Evolutionary conservation across 176 grass and related monocot genomes (phyloP).

Genomic region (Pontederia crassipes): DNA sequence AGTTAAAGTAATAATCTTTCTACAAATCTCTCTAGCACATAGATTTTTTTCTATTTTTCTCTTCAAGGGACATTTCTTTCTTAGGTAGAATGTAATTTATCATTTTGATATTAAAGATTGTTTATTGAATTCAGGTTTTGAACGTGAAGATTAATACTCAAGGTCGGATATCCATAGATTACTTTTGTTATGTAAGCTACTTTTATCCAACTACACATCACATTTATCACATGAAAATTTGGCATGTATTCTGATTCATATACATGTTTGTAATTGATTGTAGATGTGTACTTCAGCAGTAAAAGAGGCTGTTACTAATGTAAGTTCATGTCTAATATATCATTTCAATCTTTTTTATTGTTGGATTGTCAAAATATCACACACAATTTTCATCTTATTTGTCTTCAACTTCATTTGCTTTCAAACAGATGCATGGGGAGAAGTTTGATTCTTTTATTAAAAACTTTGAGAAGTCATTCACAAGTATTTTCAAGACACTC

Average conservation of each 20-base stretch:
- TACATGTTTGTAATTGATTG: constrained; percentile 11
- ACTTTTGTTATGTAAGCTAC: constrained; percentile 47
- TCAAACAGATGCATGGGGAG: constrained; percentile 76
- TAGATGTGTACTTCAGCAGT: constrained; percentile 88
- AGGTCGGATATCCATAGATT: constrained; percentile 33
- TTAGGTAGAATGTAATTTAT: too few species aligned
- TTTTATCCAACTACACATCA: constrained; percentile 13
- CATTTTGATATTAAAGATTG: too few species aligned
- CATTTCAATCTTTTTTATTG: constrained; percentile 5
- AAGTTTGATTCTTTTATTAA: constrained; percentile 62
- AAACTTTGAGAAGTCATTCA: constrained; percentile 95
- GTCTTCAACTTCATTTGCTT: neutral
- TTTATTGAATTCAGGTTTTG: constrained; percentile 37
- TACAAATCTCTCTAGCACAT: too few species aligned
- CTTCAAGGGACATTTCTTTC: too few species aligned
- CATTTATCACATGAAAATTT: neutral
- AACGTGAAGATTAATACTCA: constrained; percentile 30
- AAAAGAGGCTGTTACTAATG: constrained; percentile 80
- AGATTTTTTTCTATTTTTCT: too few species aligned
- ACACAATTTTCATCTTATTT: too few species aligned
- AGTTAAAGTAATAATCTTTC: too few species aligned
- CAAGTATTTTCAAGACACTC: constrained; percentile 79
- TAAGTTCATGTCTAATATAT: constrained; percentile 28
- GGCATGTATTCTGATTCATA: constrained; percentile 4
- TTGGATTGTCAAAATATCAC: constrained; percentile 4